phyloP scores from a whole-genome alignment of 768 basidiomycete genomes.

The Lactarius psammicola region DNA sequence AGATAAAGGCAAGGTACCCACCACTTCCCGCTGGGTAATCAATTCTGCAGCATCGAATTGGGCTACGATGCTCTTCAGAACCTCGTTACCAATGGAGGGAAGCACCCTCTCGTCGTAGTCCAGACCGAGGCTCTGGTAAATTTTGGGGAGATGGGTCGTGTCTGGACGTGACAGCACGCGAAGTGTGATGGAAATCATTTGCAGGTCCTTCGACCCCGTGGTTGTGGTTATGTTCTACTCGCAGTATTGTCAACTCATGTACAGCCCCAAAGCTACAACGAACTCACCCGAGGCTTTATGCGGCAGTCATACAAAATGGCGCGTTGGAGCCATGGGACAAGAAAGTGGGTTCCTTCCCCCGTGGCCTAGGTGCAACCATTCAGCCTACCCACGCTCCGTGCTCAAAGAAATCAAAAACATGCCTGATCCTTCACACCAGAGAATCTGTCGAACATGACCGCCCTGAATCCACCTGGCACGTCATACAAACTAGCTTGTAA shows the following conservation, averaged over 20 bases:
- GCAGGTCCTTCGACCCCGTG: conserved; percentile 96
- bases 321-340: conserved; percentile 93
- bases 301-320: conserved; percentile 98
- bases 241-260: conserved; percentile 6
- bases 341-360: conserved; percentile 92
- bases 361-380: conserved; percentile 56
- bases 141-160: conserved; percentile 79
- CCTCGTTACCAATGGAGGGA: conserved; percentile 97
- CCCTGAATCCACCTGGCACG: conserved; percentile 79
- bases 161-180: conserved; percentile 95
- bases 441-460: conserved; percentile 98
- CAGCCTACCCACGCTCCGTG: neutral
- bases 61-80: conserved; percentile 95
- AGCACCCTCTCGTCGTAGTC: conserved; percentile 98
- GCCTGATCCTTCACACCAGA: conserved; percentile 84
- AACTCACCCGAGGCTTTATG: conserved; percentile 86
- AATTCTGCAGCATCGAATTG: conserved; percentile 97
- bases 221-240: conserved; percentile 94
- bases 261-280: neutral
- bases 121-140: conserved; percentile 91
- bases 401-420: conserved; percentile 26
- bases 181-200: conserved; percentile 97
- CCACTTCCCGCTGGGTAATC: conserved; percentile 97
- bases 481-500: conserved; percentile 56
- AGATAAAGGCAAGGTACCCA: conserved; percentile 41